phyloP scores from a whole-genome alignment of 139 green algal genomes.

The Picocystis salinarum region DNA sequence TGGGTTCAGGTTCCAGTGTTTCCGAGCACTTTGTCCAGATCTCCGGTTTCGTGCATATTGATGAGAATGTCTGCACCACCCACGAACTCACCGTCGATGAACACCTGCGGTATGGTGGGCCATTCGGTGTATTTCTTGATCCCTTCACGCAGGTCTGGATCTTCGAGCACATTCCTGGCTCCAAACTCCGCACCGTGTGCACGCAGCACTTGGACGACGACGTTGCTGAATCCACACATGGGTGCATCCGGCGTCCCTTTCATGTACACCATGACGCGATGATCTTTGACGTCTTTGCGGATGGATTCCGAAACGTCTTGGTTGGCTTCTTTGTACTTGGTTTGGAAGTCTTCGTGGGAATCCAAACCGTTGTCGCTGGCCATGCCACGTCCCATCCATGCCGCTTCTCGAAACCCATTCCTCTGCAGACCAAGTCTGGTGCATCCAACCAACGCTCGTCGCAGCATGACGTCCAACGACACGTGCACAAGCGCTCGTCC shows the following conservation, averaged over 20 bases:
- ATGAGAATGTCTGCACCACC: constrained; percentile 83
- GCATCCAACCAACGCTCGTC: too few relatives aligned
- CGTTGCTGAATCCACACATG: constrained; percentile 82
- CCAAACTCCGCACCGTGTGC: constrained; percentile 66
- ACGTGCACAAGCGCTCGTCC: too few relatives aligned
- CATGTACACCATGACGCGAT: constrained; percentile 88
- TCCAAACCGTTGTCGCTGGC: too few relatives aligned
- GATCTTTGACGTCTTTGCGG: constrained; percentile 47
- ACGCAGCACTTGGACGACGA: constrained; percentile 63
- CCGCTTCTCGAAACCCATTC: too few relatives aligned
- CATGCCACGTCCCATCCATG: too few relatives aligned
- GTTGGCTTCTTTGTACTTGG: too few relatives aligned
- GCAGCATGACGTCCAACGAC: too few relatives aligned
- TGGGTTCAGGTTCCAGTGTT: too few relatives aligned
- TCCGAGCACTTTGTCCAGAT: constrained; percentile 56
- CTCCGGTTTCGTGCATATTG: constrained; percentile 75
- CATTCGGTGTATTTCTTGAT: constrained; percentile 84
- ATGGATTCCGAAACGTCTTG: too few relatives aligned
- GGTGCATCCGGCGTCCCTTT: constrained; percentile 62
- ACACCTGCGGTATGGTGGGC: constrained; percentile 92
- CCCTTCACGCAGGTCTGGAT: constrained; percentile 60
- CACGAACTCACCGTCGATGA: constrained; percentile 85
- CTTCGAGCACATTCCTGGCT: constrained; percentile 66
- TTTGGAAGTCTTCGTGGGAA: too few relatives aligned
- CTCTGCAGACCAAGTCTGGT: too few relatives aligned